phyloP scores from a whole-genome alignment of 768 basidiomycete genomes.

The Tulasnella sp. region DNA sequence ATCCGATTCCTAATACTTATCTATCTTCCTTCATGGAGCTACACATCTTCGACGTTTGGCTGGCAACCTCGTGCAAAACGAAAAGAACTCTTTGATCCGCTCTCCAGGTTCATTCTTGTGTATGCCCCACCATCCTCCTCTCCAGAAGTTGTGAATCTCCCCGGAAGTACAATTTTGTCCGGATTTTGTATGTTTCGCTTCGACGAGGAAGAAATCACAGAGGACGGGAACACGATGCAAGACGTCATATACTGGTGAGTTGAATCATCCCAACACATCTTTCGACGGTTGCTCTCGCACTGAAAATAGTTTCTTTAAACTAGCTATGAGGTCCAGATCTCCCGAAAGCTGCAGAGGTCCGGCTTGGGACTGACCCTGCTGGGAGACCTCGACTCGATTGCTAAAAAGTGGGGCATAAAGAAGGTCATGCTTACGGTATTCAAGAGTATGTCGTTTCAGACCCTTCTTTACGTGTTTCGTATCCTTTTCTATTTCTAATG shows the following conservation, averaged over 20 bases:
- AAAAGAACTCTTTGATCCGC: slow-evolving; percentile 23
- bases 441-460: slow-evolving; percentile 17
- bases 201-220: slow-evolving; percentile 22
- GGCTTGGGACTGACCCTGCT: slow-evolving; percentile 21
- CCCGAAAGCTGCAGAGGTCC: background rate
- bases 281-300: too few species aligned
- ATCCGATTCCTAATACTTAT: background rate
- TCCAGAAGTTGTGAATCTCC: too few species aligned
- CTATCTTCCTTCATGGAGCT: background rate
- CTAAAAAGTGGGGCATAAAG: slow-evolving; percentile 19
- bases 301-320: too few species aligned
- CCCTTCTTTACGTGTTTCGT: background rate
- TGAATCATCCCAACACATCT: background rate
- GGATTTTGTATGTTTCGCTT: slow-evolving; percentile 24
- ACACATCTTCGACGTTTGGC: background rate
- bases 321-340: slow-evolving; percentile 25
- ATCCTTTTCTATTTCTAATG: background rate
- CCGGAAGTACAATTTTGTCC: background rate
- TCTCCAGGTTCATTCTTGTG: slow-evolving; percentile 21
- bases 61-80: slow-evolving; percentile 21
- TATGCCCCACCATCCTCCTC: too few species aligned
- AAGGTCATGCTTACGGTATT: slow-evolving; percentile 25
- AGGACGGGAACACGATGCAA: slow-evolving; percentile 14
- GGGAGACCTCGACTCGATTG: slow-evolving; percentile 18
- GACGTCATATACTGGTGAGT: slow-evolving; percentile 23